A percentile compares a stretch with the other conserved stretches of the same genome.
Evolutionary conservation across 352 stramenopile species (phyloP).

Genomic region (Phytophthora ohioensis): DNA sequence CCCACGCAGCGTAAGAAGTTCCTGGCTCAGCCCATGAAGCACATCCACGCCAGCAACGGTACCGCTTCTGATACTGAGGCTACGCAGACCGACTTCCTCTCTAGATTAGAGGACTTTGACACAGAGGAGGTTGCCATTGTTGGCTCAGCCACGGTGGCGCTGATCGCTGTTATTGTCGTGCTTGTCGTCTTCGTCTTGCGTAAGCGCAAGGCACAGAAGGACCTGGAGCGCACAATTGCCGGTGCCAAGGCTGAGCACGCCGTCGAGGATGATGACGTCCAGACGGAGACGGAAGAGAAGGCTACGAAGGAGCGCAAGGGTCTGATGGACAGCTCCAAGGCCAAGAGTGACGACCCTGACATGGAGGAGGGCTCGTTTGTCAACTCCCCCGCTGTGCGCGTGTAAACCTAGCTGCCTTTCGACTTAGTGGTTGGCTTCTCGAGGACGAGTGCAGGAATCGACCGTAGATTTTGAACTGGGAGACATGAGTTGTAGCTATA

Average conservation of each 20-base stretch:
- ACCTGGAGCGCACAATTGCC: conserved; percentile 83
- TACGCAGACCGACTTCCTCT: conserved; percentile 73
- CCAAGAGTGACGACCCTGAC: conserved; percentile 65
- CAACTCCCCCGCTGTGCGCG: conserved; percentile 83
- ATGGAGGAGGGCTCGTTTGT: conserved; percentile 85
- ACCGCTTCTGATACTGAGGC: conserved; percentile 50
- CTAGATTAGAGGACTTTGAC: conserved; percentile 69
- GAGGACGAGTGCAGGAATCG: conserved; percentile 40
- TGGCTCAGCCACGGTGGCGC: conserved; percentile 58
- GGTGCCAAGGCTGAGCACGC: conserved; percentile 84
- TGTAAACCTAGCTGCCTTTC: conserved; percentile 52
- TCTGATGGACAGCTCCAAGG: conserved; percentile 76
- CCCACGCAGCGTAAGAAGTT: conserved; percentile 80
- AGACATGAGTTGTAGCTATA: conserved; percentile 39
- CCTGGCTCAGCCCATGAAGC: conserved; percentile 87
- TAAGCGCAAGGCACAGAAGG: conserved; percentile 84
- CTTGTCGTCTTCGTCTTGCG: conserved; percentile 75
- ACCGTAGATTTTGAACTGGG: conserved; percentile 50
- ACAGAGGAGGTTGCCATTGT: conserved; percentile 74
- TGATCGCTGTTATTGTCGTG: conserved; percentile 75
- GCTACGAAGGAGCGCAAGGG: conserved; percentile 74
- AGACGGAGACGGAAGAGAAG: conserved; percentile 57
- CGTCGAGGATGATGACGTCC: conserved; percentile 71
- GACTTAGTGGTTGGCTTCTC: conserved; percentile 41
- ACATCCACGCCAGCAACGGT: conserved; percentile 83